Evolutionary conservation across 352 stramenopile species (phyloP), one percentile per base, ranked within the genome.

Genomic region (Globisporangium uncinulatum): DNA sequence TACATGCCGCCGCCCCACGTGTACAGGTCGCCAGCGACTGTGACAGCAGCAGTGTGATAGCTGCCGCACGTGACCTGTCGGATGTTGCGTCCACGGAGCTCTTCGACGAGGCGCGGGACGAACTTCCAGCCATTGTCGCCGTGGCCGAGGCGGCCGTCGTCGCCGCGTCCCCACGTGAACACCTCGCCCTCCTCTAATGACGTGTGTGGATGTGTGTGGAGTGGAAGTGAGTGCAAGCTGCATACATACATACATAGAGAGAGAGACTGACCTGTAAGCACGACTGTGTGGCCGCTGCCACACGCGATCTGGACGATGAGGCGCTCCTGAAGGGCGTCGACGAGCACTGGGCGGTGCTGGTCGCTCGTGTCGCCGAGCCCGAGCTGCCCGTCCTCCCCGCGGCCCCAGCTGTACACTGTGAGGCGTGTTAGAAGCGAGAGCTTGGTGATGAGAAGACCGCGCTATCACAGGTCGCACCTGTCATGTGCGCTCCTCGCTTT

Each of bases 111-210:
- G 10, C 94, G 79, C 20, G 94, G 94, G n/a, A 98, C 93, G 64
- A 98, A 98, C 71, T 98, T 98, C 94, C 94, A 98, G 49, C 93
- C 93, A 70, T 98, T 98, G 65, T 97, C 89, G 62, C 87, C 86
- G 54, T 97, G 89, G n/a, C 90, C 90, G 36, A 97, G 57, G 1
- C 90, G 84, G 0, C 90, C 90, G 63, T 97, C 89, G 58, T 95
- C 80, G 2, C 90, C 90, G 29, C 88, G 70, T 13, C 88, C 88
- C 88, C 88, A 97, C 53, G 88, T 96, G 68, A 88, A 95, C 47
- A 97, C 88, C 55, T 94, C 78, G 44, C 86, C 87, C 42, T 94
- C 83, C 21, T 94, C 81, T 73, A 17, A 3, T 20, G 8, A 11
- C 15, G 41, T 10, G 44, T 15, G 44, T 29, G 17, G 8, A 1